Evolutionary conservation across 768 basidiomycete genomes (phyloP).

Genomic region (Psilocybe azurescens): DNA sequence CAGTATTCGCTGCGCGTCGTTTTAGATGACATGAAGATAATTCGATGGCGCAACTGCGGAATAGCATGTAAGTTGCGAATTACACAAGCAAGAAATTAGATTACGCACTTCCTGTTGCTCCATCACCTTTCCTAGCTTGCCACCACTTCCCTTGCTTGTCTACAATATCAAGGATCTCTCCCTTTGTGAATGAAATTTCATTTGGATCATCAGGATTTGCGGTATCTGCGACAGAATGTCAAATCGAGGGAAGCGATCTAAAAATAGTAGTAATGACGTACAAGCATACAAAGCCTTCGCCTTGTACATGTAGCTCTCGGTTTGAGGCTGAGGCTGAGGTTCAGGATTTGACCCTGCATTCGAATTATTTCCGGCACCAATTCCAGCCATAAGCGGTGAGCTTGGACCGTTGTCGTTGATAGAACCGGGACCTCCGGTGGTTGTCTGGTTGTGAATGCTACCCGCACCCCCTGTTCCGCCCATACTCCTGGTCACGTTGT

Average conservation of each 20-base stretch:
- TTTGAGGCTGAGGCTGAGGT: constrained; percentile 32
- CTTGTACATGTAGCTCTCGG: constrained; percentile 66
- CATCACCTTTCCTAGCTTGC: constrained; percentile 85
- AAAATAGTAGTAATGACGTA: constrained; percentile 37
- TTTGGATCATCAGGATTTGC: constrained; percentile 96
- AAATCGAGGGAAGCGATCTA: constrained; percentile 20
- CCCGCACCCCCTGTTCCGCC: constrained; percentile 46
- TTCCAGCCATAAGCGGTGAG: constrained; percentile 75
- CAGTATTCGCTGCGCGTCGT: constrained; percentile 11
- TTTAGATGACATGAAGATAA: constrained; percentile 80
- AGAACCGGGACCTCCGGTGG: constrained; percentile 42
- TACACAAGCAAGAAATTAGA: background rate
- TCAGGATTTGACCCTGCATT: constrained; percentile 23
- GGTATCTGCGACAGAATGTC: constrained; percentile 61
- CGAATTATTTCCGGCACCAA: constrained; percentile 61
- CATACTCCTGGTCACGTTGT: constrained; percentile 38
- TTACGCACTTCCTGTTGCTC: constrained; percentile 75
- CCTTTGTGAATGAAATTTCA: constrained; percentile 93
- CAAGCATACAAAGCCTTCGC: constrained; percentile 93
- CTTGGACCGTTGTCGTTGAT: constrained; percentile 54
- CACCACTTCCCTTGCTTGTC: constrained; percentile 96
- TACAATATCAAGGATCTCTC: constrained; percentile 89
- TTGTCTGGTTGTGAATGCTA: constrained; percentile 60
- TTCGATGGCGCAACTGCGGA: constrained; percentile 80
- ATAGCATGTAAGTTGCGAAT: constrained; percentile 17